These are phyloP conservation scores for Sugiyamaella smithiae DNA, from an alignment of 805 yeast species.

Conservation along the genomic window DNA sequence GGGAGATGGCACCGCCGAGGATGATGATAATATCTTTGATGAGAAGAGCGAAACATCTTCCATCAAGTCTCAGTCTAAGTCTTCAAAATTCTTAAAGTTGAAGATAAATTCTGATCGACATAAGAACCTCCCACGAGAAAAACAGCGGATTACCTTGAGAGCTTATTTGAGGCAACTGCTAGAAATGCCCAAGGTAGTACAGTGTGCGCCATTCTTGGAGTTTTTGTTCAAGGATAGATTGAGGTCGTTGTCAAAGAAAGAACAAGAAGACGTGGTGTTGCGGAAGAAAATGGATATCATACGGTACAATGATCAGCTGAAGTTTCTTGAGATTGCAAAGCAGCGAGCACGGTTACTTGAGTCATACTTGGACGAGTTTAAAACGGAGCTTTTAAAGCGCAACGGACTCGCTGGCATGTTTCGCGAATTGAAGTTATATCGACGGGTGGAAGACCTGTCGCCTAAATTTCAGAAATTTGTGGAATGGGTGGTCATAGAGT, in stretches of 20 bases:
- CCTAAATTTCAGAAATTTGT: conserved; percentile 66
- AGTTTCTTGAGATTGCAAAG: conserved; percentile 69
- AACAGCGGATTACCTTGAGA: conserved; percentile 70
- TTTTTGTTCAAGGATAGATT: conserved; percentile 51
- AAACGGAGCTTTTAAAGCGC: conserved; percentile 49
- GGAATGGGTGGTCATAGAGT: conserved; percentile 78
- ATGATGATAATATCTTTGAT: conserved; percentile 14
- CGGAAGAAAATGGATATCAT: conserved; percentile 63
- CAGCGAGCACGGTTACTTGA: conserved; percentile 54
- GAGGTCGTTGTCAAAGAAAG: conserved; percentile 39
- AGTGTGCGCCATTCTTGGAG: conserved; percentile 47
- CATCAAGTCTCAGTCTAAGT: not conserved
- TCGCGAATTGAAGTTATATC: conserved; percentile 58
- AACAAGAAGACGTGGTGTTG: conserved; percentile 52
- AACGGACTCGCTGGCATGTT: conserved; percentile 62
- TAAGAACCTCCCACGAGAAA: conserved; percentile 55
- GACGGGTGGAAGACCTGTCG: conserved; percentile 55
- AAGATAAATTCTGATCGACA: not conserved
- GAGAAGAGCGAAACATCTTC: conserved; percentile 9
- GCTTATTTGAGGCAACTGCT: conserved; percentile 61
- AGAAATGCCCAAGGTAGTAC: conserved; percentile 53
- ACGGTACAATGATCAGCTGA: conserved; percentile 58
- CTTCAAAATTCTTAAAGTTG: not conserved
- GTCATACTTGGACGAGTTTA: conserved; percentile 57
- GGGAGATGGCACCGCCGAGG: conserved; percentile 26